Evolutionary conservation across 2,329 filamentous ascomycete species (phyloP), one percentile per base, ranked within the genome.

Genomic region (Paramyrothecium sp.): DNA sequence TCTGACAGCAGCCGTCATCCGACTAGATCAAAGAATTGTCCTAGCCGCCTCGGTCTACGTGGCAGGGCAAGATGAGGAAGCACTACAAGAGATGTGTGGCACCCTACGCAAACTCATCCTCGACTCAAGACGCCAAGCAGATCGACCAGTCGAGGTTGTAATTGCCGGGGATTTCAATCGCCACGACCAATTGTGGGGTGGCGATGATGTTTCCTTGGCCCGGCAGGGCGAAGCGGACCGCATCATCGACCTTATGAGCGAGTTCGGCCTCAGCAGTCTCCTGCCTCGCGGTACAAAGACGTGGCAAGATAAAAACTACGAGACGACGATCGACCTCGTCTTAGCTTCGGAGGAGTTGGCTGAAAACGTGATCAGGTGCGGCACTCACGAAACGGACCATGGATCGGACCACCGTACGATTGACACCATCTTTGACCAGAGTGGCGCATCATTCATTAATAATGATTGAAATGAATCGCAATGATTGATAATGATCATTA

Each of bases 191-290:
- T 53, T 64, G 7, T 62, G 51, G 60, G 58, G 56, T 49, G 62
- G 56, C 20, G 56, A 59, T 7, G 52, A 56, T 12, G 44, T 62
- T 19, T 53, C 46, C 2, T 16, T 50, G 21, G 38, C 44, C 19
- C 66, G 67, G 56, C 61, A 75, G 56, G 71, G 71, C n/a, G 67
- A 74, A 64, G 71, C 64, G 30, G 66, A 73, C 54, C 58, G 53
- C 50, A 71, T 74, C 48, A 67, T 74, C 53, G 58, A 73, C 55
- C 59, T 74, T 7, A 73, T 74, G 59, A 68, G 56, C 59, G 61
- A 72, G 46, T 65, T 64, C 59, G 55, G 47, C 38, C 65, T 75
- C 3, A 57, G 58, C 23, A 72, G 69, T 60, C 57, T 74, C 50
- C 67, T 74, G 3, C 69, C 65, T 54, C 53, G 64, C 57, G 69